Conservation (phyloP, 176 grass and related monocot species). For the Eragrostis nindensis region DNA sequence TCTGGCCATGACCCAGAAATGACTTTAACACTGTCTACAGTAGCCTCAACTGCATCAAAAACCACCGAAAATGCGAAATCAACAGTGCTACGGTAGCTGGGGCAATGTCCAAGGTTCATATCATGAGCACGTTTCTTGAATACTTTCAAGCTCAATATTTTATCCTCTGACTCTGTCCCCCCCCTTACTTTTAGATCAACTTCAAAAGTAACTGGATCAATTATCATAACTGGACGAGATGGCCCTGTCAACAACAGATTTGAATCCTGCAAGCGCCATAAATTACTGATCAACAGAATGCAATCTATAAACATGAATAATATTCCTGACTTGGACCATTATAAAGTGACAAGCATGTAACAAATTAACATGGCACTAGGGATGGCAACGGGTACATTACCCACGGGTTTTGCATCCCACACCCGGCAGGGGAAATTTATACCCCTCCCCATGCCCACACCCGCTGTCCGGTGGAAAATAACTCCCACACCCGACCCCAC, state of each 20-base stretch:
- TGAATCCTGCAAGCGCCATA: slow-evolving; percentile 15
- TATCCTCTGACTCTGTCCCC: neutral
- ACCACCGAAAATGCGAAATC: neutral
- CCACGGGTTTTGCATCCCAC: too few relatives aligned
- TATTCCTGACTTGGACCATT: neutral
- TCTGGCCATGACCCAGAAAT: neutral
- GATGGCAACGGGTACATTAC: too few relatives aligned
- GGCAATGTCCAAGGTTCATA: neutral
- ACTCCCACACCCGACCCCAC: too few relatives aligned
- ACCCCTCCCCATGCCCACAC: too few relatives aligned
- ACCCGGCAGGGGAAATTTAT: too few relatives aligned
- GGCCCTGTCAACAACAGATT: neutral
- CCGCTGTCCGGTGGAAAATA: too few relatives aligned
- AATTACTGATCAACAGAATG: too few relatives aligned
- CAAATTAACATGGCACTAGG: too few relatives aligned
- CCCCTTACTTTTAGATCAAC: neutral
- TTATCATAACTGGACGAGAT: neutral
- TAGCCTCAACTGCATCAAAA: neutral
- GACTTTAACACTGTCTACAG: neutral
- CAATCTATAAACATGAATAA: too few relatives aligned
- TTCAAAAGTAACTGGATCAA: neutral
- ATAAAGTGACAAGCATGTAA: neutral
- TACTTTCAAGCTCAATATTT: neutral
- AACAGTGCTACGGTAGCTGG: neutral
- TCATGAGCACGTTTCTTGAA: neutral